A percentile compares a stretch with the other conserved stretches of the same genome.
phyloP scores from a whole-genome alignment of 139 green algal genomes.

The Asterochloris erici region DNA sequence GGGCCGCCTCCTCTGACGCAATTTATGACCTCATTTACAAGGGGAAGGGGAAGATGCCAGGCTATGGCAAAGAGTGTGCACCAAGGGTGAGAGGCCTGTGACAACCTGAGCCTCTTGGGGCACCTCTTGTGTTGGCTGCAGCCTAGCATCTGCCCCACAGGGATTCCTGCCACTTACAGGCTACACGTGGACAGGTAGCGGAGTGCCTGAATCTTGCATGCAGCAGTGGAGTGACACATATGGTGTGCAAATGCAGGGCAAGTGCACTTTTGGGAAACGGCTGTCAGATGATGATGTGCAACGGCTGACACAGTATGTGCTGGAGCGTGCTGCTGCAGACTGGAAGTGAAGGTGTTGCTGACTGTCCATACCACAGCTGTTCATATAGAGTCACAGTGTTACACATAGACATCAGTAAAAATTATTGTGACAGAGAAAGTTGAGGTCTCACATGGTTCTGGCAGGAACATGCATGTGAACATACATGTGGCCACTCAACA shows the following conservation, averaged over 20 bases:
- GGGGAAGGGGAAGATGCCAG: conserved; percentile 79
- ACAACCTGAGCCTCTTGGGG: too few relatives aligned
- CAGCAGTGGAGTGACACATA: not conserved
- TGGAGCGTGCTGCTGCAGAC: conserved; percentile 44
- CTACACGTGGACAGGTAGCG: not conserved
- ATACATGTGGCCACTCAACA: too few relatives aligned
- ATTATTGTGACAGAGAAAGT: not conserved
- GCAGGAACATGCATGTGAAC: too few relatives aligned
- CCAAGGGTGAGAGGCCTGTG: conserved; percentile 46
- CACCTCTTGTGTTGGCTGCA: not conserved
- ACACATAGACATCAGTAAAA: too few relatives aligned
- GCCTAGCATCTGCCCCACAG: not conserved
- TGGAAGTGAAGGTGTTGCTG: conserved; percentile 35
- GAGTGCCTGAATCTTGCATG: not conserved
- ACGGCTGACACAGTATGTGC: conserved; percentile 57
- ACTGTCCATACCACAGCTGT: too few relatives aligned
- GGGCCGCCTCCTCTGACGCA: conserved; percentile 33
- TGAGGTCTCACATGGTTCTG: too few relatives aligned
- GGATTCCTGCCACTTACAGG: not conserved
- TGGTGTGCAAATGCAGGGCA: conserved; percentile 27
- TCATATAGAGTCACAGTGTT: too few relatives aligned
- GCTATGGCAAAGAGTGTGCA: conserved; percentile 71
- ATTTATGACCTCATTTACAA: conserved; percentile 73
- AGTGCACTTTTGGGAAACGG: conserved; percentile 75
- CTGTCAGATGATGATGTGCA: conserved; percentile 65